Conservation (phyloP, 1,284 basidiomycete genomes). For the Papiliotrema nemorosa region DNA sequence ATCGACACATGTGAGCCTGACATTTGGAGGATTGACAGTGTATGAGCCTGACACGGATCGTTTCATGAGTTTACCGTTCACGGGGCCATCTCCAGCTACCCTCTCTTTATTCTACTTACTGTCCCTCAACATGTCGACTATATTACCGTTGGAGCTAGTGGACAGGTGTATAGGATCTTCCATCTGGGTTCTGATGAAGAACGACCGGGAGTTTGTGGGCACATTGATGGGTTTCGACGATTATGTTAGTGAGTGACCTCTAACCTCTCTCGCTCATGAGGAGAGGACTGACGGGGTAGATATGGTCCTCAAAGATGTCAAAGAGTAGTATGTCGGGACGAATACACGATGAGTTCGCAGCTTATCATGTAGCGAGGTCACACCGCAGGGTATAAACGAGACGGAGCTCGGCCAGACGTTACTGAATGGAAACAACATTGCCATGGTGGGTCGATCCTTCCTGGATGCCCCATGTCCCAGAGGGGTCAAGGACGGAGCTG, state of each 20-base stretch:
- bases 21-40: too few species aligned
- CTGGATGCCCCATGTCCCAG: background rate
- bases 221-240: slow-evolving; percentile 96
- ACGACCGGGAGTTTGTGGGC: slow-evolving; percentile 92
- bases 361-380: slow-evolving; percentile 64
- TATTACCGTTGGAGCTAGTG: slow-evolving; percentile 71
- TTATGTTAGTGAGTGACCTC: slow-evolving; percentile 91
- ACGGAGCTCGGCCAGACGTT: slow-evolving; percentile 86
- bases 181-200: slow-evolving; percentile 97
- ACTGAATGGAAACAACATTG: slow-evolving; percentile 96
- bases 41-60: too few species aligned
- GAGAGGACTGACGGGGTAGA: slow-evolving; percentile 56
- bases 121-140: slow-evolving; percentile 56
- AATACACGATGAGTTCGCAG: background rate
- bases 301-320: slow-evolving; percentile 97
- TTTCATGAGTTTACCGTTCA: too few species aligned
- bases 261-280: background rate
- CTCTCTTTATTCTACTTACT: too few species aligned
- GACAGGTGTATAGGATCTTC: slow-evolving; percentile 90
- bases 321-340: slow-evolving; percentile 71
- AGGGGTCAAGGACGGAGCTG: slow-evolving; percentile 1
- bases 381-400: slow-evolving; percentile 73
- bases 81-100: too few species aligned
- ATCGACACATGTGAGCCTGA: too few species aligned
- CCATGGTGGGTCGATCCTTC: slow-evolving; percentile 65